Evolutionary conservation across 2,329 filamentous ascomycete genomes (phyloP).

Genomic region (Verticillium klebahnii): DNA sequence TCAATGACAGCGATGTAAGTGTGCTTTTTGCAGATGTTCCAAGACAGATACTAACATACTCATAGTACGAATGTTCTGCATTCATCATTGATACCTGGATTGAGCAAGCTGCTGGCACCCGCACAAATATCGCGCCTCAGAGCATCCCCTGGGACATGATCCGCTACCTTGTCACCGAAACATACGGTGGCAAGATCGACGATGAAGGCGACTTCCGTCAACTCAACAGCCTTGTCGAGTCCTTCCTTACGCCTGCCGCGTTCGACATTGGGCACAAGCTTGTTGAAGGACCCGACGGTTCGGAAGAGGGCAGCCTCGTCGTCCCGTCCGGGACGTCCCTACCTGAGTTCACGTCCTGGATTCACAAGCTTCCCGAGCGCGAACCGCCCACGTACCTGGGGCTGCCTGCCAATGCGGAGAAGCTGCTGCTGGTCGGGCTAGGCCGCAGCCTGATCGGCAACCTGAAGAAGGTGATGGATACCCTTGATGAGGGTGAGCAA

Average conservation of each 20-base stretch:
- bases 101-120: constrained; percentile 72
- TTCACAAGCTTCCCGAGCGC: constrained; percentile 85
- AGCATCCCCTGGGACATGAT: constrained; percentile 98
- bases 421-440: constrained; percentile 82
- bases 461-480: constrained; percentile 75
- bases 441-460: constrained; percentile 82
- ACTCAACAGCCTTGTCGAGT: constrained; percentile 68
- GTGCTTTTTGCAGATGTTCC: constrained; percentile 1
- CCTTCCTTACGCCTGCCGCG: constrained; percentile 78
- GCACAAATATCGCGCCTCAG: constrained; percentile 87
- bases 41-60: constrained; percentile 14
- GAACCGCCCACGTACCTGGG: constrained; percentile 95
- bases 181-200: constrained; percentile 97
- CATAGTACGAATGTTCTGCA: constrained; percentile 90
- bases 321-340: constrained; percentile 79
- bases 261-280: constrained; percentile 92
- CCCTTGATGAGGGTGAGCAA: constrained; percentile 92
- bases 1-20: constrained; percentile 97
- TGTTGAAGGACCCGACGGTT: constrained; percentile 61
- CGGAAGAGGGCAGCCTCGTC: constrained; percentile 57
- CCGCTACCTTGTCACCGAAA: constrained; percentile 83
- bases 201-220: constrained; percentile 77
- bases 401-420: constrained; percentile 93
- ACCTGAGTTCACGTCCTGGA: constrained; percentile 85
- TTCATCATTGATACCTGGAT: constrained; percentile 97